Percentiles rank a stretch among this genome's conserved stretches.
Conservation (phyloP, 306 rosid species). For the Dalbergia cultrata region DNA sequence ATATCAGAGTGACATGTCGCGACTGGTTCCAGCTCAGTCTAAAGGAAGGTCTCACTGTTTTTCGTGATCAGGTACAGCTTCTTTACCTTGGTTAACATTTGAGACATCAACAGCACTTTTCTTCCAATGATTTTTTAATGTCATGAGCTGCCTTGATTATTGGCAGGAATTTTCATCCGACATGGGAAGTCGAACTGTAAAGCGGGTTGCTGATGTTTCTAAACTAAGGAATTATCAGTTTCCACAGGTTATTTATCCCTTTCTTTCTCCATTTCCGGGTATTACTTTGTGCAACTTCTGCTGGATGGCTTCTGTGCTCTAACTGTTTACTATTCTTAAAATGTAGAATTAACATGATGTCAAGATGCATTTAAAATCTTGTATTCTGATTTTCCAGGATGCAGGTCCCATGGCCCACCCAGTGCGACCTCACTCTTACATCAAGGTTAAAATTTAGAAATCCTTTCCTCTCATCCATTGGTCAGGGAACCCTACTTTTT, state of each 20-base stretch:
- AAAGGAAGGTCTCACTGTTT: slow-evolving; percentile 98
- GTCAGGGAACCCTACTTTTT: not conserved
- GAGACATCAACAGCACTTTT: slow-evolving; percentile 19
- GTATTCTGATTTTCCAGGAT: slow-evolving; percentile 69
- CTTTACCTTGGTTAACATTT: slow-evolving; percentile 14
- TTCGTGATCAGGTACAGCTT: slow-evolving; percentile 86
- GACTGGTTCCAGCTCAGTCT: slow-evolving; percentile 99
- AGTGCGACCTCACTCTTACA: slow-evolving; percentile 97
- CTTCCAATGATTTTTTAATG: slow-evolving; percentile 19
- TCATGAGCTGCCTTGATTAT: slow-evolving; percentile 36
- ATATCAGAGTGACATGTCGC: slow-evolving; percentile 95
- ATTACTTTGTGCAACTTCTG: slow-evolving; percentile 22
- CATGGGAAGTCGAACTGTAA: slow-evolving; percentile 95
- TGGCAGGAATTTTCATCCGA: slow-evolving; percentile 96
- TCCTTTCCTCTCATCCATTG: slow-evolving; percentile 38
- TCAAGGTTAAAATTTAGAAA: slow-evolving; percentile 73
- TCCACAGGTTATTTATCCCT: slow-evolving; percentile 81
- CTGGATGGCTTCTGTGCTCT: slow-evolving; percentile 18
- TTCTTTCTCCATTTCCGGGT: slow-evolving; percentile 1
- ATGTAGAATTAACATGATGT: slow-evolving; percentile 26
- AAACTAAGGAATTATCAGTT: slow-evolving; percentile 92
- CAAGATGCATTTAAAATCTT: slow-evolving; percentile 34
- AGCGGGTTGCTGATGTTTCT: slow-evolving; percentile 89
- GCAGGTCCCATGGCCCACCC: slow-evolving; percentile 99
- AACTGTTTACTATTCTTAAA: not conserved